Conservation (phyloP, 208 protist species). For the Trypanosoma boissoni region DNA sequence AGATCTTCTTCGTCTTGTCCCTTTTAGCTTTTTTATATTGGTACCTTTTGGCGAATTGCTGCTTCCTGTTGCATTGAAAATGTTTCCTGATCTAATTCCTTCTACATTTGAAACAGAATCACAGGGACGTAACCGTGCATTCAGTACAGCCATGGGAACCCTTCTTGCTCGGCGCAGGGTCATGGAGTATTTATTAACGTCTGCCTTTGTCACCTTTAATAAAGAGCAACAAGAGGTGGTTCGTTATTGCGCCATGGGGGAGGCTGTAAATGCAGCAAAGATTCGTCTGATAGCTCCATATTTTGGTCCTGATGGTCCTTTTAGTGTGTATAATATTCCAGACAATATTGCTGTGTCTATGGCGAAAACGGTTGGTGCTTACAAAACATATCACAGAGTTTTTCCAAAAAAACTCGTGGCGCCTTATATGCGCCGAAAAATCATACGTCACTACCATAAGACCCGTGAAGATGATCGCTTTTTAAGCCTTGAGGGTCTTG, state of each 20-base stretch:
- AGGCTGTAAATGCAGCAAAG: constrained; percentile 71
- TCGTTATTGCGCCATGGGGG: constrained; percentile 61
- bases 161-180: constrained; percentile 75
- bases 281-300: constrained; percentile 75
- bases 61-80: constrained; percentile 93
- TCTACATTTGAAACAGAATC: constrained; percentile 93
- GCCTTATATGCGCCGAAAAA: constrained; percentile 57
- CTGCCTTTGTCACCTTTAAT: constrained; percentile 73
- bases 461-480: constrained; percentile 80
- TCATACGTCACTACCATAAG: constrained; percentile 78
- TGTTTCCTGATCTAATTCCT: constrained; percentile 97
- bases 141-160: constrained; percentile 69
- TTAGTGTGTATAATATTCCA: constrained; percentile 84
- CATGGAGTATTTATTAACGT: constrained; percentile 85
- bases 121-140: constrained; percentile 82
- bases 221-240: constrained; percentile 82
- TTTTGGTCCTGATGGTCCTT: constrained; percentile 70
- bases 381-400: constrained; percentile 72
- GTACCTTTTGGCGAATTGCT: constrained; percentile 96
- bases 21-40: constrained; percentile 96
- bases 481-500: constrained; percentile 76
- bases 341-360: constrained; percentile 70
- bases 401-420: constrained; percentile 57
- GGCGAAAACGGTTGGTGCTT: constrained; percentile 64
- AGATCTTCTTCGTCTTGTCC: constrained; percentile 95